A percentile compares a stretch with the other conserved stretches of the same genome.
Evolutionary conservation across 2,329 filamentous ascomycete genomes (phyloP).

Genomic region (Rasamsonia emersonii): DNA sequence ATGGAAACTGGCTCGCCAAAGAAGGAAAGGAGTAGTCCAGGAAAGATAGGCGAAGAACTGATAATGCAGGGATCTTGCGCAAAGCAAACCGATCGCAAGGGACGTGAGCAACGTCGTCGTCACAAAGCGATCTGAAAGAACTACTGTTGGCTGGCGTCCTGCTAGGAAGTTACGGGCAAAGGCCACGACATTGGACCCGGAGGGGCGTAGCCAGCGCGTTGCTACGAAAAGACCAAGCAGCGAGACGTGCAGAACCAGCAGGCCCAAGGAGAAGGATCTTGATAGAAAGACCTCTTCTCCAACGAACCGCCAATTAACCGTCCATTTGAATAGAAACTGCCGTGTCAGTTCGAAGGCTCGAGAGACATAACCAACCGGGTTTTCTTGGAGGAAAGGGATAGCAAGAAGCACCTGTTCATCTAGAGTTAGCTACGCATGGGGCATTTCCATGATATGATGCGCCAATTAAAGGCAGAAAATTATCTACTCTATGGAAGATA

Average conservation of each 20-base stretch:
- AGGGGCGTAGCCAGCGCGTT: constrained; percentile 64
- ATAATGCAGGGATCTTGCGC: constrained; percentile 83
- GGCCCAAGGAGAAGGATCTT: constrained; percentile 55
- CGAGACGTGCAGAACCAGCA: constrained; percentile 57
- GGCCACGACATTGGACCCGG: constrained; percentile 48
- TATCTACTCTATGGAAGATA: too few species aligned
- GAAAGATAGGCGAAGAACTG: constrained; percentile 91
- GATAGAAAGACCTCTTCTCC: constrained; percentile 73
- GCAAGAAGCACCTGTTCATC: constrained; percentile 47
- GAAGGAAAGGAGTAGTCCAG: constrained; percentile 78
- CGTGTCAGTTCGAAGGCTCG: constrained; percentile 86
- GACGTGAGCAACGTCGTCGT: constrained; percentile 69
- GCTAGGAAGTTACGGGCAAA: constrained; percentile 44
- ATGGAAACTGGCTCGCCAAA: constrained; percentile 68
- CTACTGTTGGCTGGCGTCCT: constrained; percentile 48
- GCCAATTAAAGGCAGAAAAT: constrained; percentile 7
- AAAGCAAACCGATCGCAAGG: constrained; percentile 71
- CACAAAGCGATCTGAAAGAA: constrained; percentile 63
- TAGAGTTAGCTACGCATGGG: not conserved
- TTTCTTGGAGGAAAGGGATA: constrained; percentile 58
- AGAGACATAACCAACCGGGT: constrained; percentile 63
- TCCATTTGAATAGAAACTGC: constrained; percentile 95
- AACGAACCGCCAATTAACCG: constrained; percentile 97
- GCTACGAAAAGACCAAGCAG: constrained; percentile 60
- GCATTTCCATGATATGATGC: not conserved